These are phyloP conservation scores for Penicillium turbatum DNA, from an alignment of 495 filamentous ascomycete genomes.

Conservation along the genomic window DNA sequence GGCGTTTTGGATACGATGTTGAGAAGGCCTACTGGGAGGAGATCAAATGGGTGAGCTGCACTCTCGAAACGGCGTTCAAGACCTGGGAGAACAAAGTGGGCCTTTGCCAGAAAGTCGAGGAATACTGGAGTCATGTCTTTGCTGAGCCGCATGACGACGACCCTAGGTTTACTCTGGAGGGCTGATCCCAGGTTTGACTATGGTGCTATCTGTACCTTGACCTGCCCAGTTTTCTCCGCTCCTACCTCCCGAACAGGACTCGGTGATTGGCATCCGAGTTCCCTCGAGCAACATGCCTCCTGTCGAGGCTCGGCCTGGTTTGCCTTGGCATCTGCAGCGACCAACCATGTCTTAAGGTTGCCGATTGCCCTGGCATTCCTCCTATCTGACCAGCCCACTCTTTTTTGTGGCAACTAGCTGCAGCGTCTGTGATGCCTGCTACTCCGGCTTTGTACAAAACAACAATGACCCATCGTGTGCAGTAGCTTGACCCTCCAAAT, in stretches of 20 bases:
- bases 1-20: conserved; percentile 46
- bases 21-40: conserved; percentile 53
- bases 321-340: not conserved
- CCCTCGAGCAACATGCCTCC: not conserved
- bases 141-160: conserved; percentile 36
- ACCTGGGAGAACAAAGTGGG: conserved; percentile 38
- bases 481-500: not conserved
- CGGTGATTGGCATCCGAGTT: not conserved
- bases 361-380: not conserved
- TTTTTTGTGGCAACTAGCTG: not conserved
- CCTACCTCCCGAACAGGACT: not conserved
- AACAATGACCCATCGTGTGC: not conserved
- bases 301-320: not conserved
- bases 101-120: conserved; percentile 35
- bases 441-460: not conserved
- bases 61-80: conserved; percentile 34
- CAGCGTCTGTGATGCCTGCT: not conserved
- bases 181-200: conserved; percentile 8
- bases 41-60: conserved; percentile 46
- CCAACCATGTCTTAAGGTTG: no score
- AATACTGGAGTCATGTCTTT: conserved; percentile 43
- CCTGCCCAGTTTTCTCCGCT: not conserved
- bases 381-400: not conserved
- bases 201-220: not conserved
- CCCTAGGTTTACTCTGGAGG: conserved; percentile 30